These are phyloP conservation scores for Zizania palustris DNA, from an alignment of 202 grass and related monocot genomes.

Conservation along the genomic window DNA sequence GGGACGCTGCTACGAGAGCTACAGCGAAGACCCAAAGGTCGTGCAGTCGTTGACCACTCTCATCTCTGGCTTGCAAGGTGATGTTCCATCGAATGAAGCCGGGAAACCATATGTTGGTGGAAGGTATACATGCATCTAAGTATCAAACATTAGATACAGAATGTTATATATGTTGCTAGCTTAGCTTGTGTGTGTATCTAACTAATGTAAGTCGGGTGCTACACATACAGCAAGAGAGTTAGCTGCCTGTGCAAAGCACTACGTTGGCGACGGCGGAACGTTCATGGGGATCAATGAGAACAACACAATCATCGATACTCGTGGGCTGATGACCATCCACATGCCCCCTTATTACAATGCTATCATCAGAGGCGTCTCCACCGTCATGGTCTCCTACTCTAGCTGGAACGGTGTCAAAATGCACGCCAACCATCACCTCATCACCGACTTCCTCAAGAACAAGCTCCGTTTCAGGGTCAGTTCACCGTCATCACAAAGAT, in stretches of 20 bases:
- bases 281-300: conserved; percentile 71
- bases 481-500: conserved; percentile 14
- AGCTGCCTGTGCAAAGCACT: conserved; percentile 83
- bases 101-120: conserved; percentile 76
- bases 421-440: conserved; percentile 70
- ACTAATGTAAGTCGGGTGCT: conserved; percentile 1
- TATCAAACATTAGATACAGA: background rate
- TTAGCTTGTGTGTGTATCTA: background rate
- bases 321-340: conserved; percentile 67
- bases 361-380: conserved; percentile 75
- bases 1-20: conserved; percentile 94
- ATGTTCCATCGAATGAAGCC: conserved; percentile 45
- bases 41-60: conserved; percentile 77
- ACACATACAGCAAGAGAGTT: conserved; percentile 60
- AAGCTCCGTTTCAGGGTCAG: conserved; percentile 73
- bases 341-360: conserved; percentile 80
- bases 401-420: conserved; percentile 86
- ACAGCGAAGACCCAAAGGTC: conserved; percentile 77
- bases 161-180: background rate
- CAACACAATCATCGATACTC: conserved; percentile 65
- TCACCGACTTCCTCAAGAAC: conserved; percentile 82
- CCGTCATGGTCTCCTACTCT: conserved; percentile 83
- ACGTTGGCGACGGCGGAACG: conserved; percentile 80
- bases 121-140: conserved; percentile 44
- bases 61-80: conserved; percentile 81